Conservation (phyloP, 495 filamentous ascomycete species). For the Halenospora varia region DNA sequence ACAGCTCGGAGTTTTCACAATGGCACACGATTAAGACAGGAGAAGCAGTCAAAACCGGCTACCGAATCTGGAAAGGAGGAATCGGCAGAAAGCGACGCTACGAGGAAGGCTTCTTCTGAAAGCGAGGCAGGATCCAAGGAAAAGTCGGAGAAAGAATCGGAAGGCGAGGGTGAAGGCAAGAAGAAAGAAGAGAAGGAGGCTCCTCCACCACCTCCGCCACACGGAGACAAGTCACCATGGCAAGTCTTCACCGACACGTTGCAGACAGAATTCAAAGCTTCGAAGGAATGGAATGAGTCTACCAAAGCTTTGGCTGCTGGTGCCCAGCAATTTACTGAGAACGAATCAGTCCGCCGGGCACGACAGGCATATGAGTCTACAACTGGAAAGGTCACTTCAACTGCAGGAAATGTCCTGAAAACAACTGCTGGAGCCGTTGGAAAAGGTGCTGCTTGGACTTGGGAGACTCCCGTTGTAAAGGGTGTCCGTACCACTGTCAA, state of each 20-base stretch:
- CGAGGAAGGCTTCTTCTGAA: slow-evolving; percentile 28
- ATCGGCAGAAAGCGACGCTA: slow-evolving; percentile 39
- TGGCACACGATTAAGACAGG: slow-evolving; percentile 30
- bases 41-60: slow-evolving; percentile 34
- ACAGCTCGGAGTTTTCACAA: slow-evolving; percentile 39
- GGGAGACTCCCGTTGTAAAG: slow-evolving; percentile 91
- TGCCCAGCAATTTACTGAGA: slow-evolving; percentile 89
- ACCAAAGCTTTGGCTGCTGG: slow-evolving; percentile 89
- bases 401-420: slow-evolving; percentile 74
- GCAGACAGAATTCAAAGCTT: slow-evolving; percentile 87
- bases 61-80: slow-evolving; percentile 35
- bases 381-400: slow-evolving; percentile 67
- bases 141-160: slow-evolving; percentile 35
- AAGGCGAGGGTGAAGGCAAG: slow-evolving; percentile 36
- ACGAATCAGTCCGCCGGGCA: slow-evolving; percentile 82
- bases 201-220: slow-evolving; percentile 80
- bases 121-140: slow-evolving; percentile 45
- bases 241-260: slow-evolving; percentile 97
- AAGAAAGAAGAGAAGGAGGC: slow-evolving; percentile 60
- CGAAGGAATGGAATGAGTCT: slow-evolving; percentile 98
- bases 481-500: slow-evolving; percentile 84
- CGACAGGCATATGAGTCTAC: slow-evolving; percentile 81
- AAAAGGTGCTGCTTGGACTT: slow-evolving; percentile 89
- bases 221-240: slow-evolving; percentile 97
- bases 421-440: slow-evolving; percentile 82